Evolutionary conservation across 371 early-diverging fungal species (phyloP), one percentile per base, ranked within the genome.

Genomic region (Lichtheimia ramosa): DNA sequence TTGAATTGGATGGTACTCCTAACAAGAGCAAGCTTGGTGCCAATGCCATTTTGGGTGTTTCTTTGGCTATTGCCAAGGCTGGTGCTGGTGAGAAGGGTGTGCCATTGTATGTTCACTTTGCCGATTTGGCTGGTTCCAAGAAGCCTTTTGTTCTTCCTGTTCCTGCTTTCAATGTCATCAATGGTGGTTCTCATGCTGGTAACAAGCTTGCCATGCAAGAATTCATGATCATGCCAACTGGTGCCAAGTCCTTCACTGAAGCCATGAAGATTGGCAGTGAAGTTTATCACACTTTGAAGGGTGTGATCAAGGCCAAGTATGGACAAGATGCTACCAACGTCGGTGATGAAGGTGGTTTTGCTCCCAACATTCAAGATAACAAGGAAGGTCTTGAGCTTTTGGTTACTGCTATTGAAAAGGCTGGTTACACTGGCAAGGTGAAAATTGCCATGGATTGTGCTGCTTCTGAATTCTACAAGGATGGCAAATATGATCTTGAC

Each of bases 291-390:
- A 71, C 84, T 71, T 84, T 99, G 60, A 99, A 98, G 88, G 59
- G 75, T 18, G 95, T 96, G 64, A 97, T 99, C 87, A 96, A 96
- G 89, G 80, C 85, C 75, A 94, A 98, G 89, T 99, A 98, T 81
- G 98, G 99, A 59, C 94, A 92, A 75, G 98, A 97, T 75, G 94
- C 96, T 68, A 97, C 96, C 82, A 95, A 96, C 75, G 99, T 99
- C 62, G 99, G 99, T 74, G 99, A 99, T 74, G 99, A 99, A 84
- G 99, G 99, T 74, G 99, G 99, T 65, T 99, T 99, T 78, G 99
- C 99, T 48, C 99, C 99, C 73, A 98, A 99, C 83, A 95, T 99
- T 68, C 95, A 95, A 83, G 91, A 96, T 72, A 92, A 92, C 87
- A 86, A 88, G 68, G 99, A 99, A 85, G 98, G 96, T 71, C 91